Base-by-base conservation (phyloP, 2,329 filamentous ascomycete species). In the Metarhizium guizhouense region DNA sequence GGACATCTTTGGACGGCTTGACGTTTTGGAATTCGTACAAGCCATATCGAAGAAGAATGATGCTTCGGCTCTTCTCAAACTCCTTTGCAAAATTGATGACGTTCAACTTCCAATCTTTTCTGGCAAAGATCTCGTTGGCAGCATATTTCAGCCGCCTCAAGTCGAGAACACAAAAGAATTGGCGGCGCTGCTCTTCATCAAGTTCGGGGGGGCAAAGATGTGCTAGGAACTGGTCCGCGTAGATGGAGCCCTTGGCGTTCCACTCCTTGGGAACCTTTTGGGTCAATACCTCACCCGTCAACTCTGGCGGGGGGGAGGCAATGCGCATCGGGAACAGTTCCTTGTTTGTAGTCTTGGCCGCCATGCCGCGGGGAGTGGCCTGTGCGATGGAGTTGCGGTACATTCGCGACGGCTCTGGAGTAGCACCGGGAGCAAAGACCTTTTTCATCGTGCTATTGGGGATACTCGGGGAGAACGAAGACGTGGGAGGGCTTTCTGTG, bases 101-200 rank as follows among this genome's bases (percentile, higher is more conserved):
- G 59, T 84, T 84, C 54, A 84, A 67, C 67, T 81, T 82, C 81
- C 81, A 84, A 60, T 82, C 80, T 65, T 84, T 84, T 64, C 76
- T 79, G 18, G 70, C 64, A 57, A 84, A 84, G 16, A 84, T 81
- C 61, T 84, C 81, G 61, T 83, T 76, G 32, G 81, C 81, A 6
- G 80, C 78, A 62, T 83, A 82, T 68, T 84, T 84, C 49, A 84
- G 73, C 59, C 81, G 76, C 57, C 81, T 79, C 56, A 84, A 70
- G 63, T 84, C 81, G 60, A 84, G 78, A 58, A 84, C 79, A 64
- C 81, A 84, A 61, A 83, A 84, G 64, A 83, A 84, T 69, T 84
- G 81, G 56, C 80, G 78, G 51, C 79, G 76, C 67, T 84, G 80
- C 53, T 80, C 73, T 52, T 84, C 81, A 59, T 81, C 79, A 59